Conservation (phyloP, 192 early-diverging fungal genomes). For the Allomyces macrogynus region DNA sequence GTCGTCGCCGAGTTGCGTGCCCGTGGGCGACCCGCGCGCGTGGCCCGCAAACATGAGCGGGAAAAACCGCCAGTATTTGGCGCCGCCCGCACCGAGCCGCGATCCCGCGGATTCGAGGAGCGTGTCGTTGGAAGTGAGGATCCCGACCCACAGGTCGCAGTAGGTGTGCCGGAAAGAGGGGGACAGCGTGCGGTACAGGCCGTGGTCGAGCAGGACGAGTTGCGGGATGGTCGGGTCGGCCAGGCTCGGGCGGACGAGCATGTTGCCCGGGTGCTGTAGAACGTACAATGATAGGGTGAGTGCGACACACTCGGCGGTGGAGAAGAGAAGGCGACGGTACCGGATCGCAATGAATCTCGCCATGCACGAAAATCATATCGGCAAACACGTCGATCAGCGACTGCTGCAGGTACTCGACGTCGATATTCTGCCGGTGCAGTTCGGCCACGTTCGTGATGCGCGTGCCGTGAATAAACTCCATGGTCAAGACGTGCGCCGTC, state of each 20-base stretch:
- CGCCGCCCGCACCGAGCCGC: constrained; percentile 9
- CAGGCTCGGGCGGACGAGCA: constrained; percentile 8
- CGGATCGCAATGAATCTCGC: constrained; percentile 22
- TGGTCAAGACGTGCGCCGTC: constrained; percentile 19
- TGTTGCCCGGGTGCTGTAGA: constrained; percentile 14
- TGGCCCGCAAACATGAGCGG: constrained; percentile 27
- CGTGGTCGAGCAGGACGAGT: constrained; percentile 26
- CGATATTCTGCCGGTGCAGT: constrained; percentile 14
- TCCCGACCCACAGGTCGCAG: constrained; percentile 25
- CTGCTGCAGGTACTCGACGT: constrained; percentile 18
- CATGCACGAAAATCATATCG: constrained; percentile 26
- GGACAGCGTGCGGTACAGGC: constrained; percentile 22
- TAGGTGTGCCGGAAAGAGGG: constrained; percentile 22
- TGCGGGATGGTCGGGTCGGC: constrained; percentile 10
- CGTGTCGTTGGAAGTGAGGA: constrained; percentile 18
- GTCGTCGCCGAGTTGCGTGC: constrained; percentile 1
- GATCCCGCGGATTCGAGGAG: constrained; percentile 11
- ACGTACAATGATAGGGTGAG: not conserved
- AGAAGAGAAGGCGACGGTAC: no score
- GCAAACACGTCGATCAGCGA: constrained; percentile 25
- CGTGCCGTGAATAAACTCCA: constrained; percentile 30
- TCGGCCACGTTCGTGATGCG: constrained; percentile 24
- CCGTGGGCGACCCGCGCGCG: constrained; percentile 7
- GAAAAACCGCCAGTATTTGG: constrained; percentile 16
- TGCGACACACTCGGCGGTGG: no score